A percentile compares a stretch with the other conserved stretches of the same genome.
Evolutionary conservation across 2,329 filamentous ascomycete genomes (phyloP).

Genomic region (Coleophoma cylindrospora): DNA sequence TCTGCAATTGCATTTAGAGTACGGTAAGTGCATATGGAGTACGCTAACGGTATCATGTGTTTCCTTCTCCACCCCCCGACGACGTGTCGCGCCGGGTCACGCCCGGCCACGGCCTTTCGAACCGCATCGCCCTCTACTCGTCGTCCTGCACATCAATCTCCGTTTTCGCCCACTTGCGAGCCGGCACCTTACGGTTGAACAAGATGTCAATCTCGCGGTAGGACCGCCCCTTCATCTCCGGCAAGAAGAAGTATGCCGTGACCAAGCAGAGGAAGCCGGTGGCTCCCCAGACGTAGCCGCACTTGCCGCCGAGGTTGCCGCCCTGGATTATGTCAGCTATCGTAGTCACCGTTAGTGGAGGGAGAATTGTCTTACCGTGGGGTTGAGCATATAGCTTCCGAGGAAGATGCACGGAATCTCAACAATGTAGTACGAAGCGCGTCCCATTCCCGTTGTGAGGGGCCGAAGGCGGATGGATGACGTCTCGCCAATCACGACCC

Average conservation of each 20-base stretch:
- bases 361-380: slow-evolving; percentile 17
- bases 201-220: slow-evolving; percentile 39
- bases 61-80: not conserved
- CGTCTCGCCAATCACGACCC: slow-evolving; percentile 61
- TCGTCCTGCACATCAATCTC: slow-evolving; percentile 52
- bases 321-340: slow-evolving; percentile 24
- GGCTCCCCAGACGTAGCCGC: slow-evolving; percentile 52
- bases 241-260: slow-evolving; percentile 41
- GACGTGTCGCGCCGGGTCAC: slow-evolving; percentile 1
- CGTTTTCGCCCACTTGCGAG: slow-evolving; percentile 39
- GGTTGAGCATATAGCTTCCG: slow-evolving; percentile 52
- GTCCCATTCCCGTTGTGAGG: slow-evolving; percentile 56
- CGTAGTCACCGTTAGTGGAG: not conserved
- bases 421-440: slow-evolving; percentile 54
- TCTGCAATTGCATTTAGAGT: no score
- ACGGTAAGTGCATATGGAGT: not conserved
- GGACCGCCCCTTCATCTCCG: slow-evolving; percentile 52
- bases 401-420: slow-evolving; percentile 63
- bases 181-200: slow-evolving; percentile 29
- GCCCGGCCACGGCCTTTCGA: slow-evolving; percentile 3
- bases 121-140: slow-evolving; percentile 37
- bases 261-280: slow-evolving; percentile 49
- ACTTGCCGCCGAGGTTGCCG: slow-evolving; percentile 41
- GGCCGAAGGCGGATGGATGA: slow-evolving; percentile 57
- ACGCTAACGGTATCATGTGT: not conserved